These are phyloP conservation scores for Pleurozium schreberi DNA, from an alignment of 225 moss, liverwort and hornwort species.

Conservation along the genomic window DNA sequence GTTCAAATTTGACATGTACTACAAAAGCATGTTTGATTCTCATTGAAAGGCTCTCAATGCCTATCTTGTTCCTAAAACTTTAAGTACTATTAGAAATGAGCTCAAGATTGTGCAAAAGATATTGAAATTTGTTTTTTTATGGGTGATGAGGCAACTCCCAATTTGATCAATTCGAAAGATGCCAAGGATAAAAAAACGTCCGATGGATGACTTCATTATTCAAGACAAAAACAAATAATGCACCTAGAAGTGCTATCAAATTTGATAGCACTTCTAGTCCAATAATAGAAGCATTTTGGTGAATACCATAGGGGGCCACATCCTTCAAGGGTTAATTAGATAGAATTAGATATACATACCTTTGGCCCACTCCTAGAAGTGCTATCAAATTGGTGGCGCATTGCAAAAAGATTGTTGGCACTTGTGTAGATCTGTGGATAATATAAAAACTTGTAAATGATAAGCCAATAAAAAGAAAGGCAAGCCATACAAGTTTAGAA, in stretches of 20 bases:
- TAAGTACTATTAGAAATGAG: neutral
- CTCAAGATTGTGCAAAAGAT: neutral
- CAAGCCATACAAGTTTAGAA: neutral
- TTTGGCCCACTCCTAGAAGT: conserved; percentile 21
- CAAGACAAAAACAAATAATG: neutral
- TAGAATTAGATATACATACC: neutral
- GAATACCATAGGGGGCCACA: no score
- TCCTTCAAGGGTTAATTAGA: neutral
- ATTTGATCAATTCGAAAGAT: neutral
- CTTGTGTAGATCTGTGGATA: conserved; percentile 9
- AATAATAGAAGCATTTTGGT: neutral
- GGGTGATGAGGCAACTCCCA: neutral
- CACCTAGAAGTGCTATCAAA: no score
- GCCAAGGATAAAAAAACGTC: no score
- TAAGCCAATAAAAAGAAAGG: neutral
- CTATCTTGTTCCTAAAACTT: neutral
- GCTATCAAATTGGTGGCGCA: conserved; percentile 21
- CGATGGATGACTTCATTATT: no score
- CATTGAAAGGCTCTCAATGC: neutral
- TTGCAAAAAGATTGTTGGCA: conserved; percentile 19
- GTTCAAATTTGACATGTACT: neutral
- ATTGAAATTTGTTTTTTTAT: neutral
- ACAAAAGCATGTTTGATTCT: neutral
- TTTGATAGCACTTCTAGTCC: no score
- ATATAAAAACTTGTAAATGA: neutral